Evolutionary conservation across 192 early-diverging fungal species (phyloP).

Genomic region (Kickxella alabastrina): DNA sequence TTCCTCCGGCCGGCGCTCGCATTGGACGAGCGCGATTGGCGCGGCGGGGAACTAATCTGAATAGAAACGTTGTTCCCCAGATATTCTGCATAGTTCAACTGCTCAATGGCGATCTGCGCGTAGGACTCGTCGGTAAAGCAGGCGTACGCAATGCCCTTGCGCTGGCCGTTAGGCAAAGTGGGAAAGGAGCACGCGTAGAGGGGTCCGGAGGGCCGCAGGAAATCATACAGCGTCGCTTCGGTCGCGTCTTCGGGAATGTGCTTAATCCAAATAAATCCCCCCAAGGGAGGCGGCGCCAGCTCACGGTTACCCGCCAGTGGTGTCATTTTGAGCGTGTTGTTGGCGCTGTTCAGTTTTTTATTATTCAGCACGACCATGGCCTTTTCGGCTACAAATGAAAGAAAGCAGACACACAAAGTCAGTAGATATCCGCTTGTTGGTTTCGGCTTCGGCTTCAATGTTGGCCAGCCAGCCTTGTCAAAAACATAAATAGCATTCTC

Average conservation of each 20-base stretch:
- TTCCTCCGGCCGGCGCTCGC: slow-evolving; percentile 7
- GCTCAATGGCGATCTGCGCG: slow-evolving; percentile 35
- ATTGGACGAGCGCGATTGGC: slow-evolving; percentile 18
- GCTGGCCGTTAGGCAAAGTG: slow-evolving; percentile 9
- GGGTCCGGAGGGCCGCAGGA: slow-evolving; percentile 46
- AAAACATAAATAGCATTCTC: no score
- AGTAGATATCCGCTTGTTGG: no score
- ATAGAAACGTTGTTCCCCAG: slow-evolving; percentile 36
- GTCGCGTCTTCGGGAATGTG: slow-evolving; percentile 46
- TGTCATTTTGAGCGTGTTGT: slow-evolving; percentile 40
- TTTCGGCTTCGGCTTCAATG: no score
- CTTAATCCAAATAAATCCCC: slow-evolving; percentile 40
- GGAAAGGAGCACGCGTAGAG: slow-evolving; percentile 47
- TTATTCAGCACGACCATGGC: slow-evolving; percentile 46
- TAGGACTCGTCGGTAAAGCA: slow-evolving; percentile 35
- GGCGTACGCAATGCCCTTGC: slow-evolving; percentile 32
- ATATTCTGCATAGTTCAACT: slow-evolving; percentile 49
- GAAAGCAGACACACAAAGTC: neutral
- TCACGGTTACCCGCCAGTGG: slow-evolving; percentile 23
- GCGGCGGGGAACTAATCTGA: slow-evolving; percentile 18
- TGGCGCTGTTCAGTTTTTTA: slow-evolving; percentile 17
- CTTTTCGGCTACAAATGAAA: slow-evolving; percentile 43
- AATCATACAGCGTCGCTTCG: slow-evolving; percentile 34
- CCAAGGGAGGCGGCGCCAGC: slow-evolving; percentile 27
- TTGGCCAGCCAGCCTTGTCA: no score